Percentiles rank a stretch among this genome's conserved stretches.
Evolutionary conservation across 2,329 filamentous ascomycete species (phyloP).

Genomic region (Aspergillus udagawae): DNA sequence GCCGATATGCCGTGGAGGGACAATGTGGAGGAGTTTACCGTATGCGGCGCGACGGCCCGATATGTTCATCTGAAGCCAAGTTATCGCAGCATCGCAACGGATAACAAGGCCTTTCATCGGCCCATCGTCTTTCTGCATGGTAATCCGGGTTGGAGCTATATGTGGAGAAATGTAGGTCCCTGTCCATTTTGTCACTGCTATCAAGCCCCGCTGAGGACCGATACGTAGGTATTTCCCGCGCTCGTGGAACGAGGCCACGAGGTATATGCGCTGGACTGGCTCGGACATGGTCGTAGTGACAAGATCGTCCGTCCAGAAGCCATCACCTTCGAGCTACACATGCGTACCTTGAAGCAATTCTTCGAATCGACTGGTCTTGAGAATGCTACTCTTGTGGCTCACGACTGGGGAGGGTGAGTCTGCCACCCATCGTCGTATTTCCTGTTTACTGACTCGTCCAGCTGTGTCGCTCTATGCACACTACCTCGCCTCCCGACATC

Average conservation of each 20-base stretch:
- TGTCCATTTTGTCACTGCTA: neutral
- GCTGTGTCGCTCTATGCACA: neutral
- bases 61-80: neutral
- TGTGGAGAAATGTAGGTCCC: conserved; percentile 12
- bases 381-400: neutral
- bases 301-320: conserved; percentile 2
- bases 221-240: neutral
- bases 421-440: neutral
- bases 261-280: conserved; percentile 10
- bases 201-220: neutral
- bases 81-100: neutral
- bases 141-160: conserved; percentile 13
- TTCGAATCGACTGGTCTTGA: conserved; percentile 8
- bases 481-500: neutral
- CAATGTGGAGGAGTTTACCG: neutral
- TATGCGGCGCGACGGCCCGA: neutral
- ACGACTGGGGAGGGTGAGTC: neutral
- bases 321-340: conserved; percentile 14
- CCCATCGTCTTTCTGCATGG: conserved; percentile 13
- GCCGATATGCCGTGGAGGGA: neutral
- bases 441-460: neutral
- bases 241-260: conserved; percentile 8
- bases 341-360: conserved; percentile 8
- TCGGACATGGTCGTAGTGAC: conserved; percentile 15
- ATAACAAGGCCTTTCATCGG: neutral